phyloP scores from a whole-genome alignment of 495 filamentous ascomycete species.

The Letharia columbiana region DNA sequence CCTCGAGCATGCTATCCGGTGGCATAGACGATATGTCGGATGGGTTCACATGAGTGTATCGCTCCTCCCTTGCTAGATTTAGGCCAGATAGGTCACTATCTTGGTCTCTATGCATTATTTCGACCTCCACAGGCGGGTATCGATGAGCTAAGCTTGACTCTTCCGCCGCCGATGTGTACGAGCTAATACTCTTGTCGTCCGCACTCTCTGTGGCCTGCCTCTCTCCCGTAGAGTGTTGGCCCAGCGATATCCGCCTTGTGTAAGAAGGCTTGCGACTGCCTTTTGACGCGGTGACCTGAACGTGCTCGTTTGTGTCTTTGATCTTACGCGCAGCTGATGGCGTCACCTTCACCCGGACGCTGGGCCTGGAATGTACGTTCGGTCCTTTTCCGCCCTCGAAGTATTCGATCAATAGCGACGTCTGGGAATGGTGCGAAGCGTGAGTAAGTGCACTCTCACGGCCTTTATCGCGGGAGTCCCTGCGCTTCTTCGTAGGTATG shows the following conservation, averaged over 20 bases:
- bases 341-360: slow-evolving; percentile 90
- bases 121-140: slow-evolving; percentile 71
- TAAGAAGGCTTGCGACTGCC: slow-evolving; percentile 56
- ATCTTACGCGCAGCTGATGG: slow-evolving; percentile 58
- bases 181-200: slow-evolving; percentile 52
- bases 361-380: slow-evolving; percentile 62
- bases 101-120: slow-evolving; percentile 56
- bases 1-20: slow-evolving; percentile 81
- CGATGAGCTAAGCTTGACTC: slow-evolving; percentile 62
- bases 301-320: slow-evolving; percentile 55
- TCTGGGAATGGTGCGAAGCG: slow-evolving; percentile 61
- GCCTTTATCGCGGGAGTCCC: slow-evolving; percentile 43
- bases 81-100: slow-evolving; percentile 49
- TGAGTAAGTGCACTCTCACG: slow-evolving; percentile 42
- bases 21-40: slow-evolving; percentile 91
- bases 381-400: slow-evolving; percentile 78
- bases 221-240: slow-evolving; percentile 45
- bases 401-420: slow-evolving; percentile 94
- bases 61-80: slow-evolving; percentile 41
- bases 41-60: slow-evolving; percentile 48
- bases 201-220: slow-evolving; percentile 39
- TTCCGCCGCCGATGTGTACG: slow-evolving; percentile 65
- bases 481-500: slow-evolving; percentile 61
- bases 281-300: slow-evolving; percentile 73
- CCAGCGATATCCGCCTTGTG: slow-evolving; percentile 54